Base-by-base conservation (phyloP, 2,329 filamentous ascomycete genomes). In the Aspergillus nomiae region DNA sequence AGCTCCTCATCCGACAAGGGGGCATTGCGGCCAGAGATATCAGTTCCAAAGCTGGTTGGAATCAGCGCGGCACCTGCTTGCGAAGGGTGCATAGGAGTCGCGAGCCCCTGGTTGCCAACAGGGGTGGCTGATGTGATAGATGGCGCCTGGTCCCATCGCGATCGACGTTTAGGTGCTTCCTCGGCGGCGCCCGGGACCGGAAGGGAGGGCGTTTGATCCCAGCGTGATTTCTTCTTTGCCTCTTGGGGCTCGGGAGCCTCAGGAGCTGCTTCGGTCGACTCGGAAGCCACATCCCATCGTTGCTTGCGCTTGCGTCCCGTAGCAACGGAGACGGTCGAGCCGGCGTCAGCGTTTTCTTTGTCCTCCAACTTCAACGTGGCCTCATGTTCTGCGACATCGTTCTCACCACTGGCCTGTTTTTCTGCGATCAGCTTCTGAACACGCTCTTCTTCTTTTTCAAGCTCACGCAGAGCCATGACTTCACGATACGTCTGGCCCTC, bases 1-100 rank as follows among this genome's bases (percentile, higher is more conserved):
- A 99, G 88, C 76, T 98, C 94, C 77, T 99, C 95, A 71, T 99
- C 95, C 48, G 94, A 95, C 48, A 97, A 83, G 7, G 92, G 85
- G 63, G 90, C 89, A 77, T 94, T 95, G 66, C 94, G 90, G 60
- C 83, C 87, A 48, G 90, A 88, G 58, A 95, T 86, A 74, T 97
- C 94, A 50, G 89, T 90, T 57, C 93, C 93, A 73, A 96, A 96
- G 10, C 87, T 82, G n/a, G 83, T 81, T 19, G 86, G 83, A 51
- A 83, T 80, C 69, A 82, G 77, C 59, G 85, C 76, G 64, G 74
- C 77, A 70, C 82, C 78, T 69, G 82, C 80, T 73, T 89, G 89
- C 10, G 89, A 89, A 63, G 88, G 87, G 72, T 93, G 91, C 81
- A 90, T 89, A 3, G 92, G 91, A 11, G 91, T 94, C 28, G 89